phyloP scores from a whole-genome alignment of 2,329 filamentous ascomycete species.

The Fragosphaeria purpurea region DNA sequence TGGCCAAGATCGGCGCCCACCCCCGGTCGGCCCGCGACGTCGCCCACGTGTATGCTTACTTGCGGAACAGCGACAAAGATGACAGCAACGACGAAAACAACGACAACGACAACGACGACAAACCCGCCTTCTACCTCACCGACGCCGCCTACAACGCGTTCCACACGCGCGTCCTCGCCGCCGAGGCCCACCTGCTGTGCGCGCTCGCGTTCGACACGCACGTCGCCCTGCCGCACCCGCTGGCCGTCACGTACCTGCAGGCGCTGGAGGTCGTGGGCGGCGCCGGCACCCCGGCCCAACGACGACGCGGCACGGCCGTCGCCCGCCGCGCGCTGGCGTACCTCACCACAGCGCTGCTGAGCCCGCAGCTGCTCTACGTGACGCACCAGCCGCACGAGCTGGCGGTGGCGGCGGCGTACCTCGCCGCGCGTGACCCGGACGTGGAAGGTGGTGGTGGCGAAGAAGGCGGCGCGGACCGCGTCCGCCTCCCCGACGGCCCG shows the following conservation, averaged over 20 bases:
- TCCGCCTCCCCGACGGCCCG: slow-evolving; percentile 42
- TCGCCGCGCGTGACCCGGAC: slow-evolving; percentile 69
- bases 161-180: slow-evolving; percentile 54
- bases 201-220: slow-evolving; percentile 74
- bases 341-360: slow-evolving; percentile 77
- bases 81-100: slow-evolving; percentile 42
- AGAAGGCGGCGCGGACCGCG: too few relatives aligned
- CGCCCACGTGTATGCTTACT: slow-evolving; percentile 75
- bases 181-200: slow-evolving; percentile 68
- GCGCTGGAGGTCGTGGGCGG: slow-evolving; percentile 59
- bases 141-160: slow-evolving; percentile 61
- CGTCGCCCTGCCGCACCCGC: slow-evolving; percentile 72
- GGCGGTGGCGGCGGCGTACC: slow-evolving; percentile 81
- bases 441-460: neutral
- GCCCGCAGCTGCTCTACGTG: slow-evolving; percentile 79
- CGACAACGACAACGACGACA: too few relatives aligned
- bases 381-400: slow-evolving; percentile 84
- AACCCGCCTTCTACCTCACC: slow-evolving; percentile 47
- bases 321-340: slow-evolving; percentile 56
- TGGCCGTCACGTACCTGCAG: slow-evolving; percentile 88
- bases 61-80: slow-evolving; percentile 45
- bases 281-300: slow-evolving; percentile 33
- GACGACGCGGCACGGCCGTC: slow-evolving; percentile 42
- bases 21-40: slow-evolving; percentile 71
- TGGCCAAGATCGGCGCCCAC: slow-evolving; percentile 69